phyloP scores from a whole-genome alignment of 2,329 filamentous ascomycete genomes.

The Xylaria sp. region DNA sequence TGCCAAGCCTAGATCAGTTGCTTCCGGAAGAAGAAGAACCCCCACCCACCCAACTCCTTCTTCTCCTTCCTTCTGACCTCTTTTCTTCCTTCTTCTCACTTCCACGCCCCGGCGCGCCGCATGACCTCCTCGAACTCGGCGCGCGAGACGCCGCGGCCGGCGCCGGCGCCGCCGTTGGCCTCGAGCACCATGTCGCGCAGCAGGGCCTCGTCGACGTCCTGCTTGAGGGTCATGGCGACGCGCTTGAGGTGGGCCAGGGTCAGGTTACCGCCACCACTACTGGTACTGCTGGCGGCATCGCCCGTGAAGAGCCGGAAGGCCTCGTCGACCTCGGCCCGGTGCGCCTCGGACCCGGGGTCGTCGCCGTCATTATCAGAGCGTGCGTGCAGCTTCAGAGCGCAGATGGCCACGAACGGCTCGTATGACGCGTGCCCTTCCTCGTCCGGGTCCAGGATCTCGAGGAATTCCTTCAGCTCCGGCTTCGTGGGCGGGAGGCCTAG shows the following conservation, averaged over 20 bases:
- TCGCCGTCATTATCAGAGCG: conserved; percentile 53
- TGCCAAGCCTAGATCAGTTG: too few relatives aligned
- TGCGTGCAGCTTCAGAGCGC: conserved; percentile 80
- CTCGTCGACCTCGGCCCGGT: conserved; percentile 71
- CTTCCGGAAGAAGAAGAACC: too few relatives aligned
- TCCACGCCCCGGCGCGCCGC: conserved; percentile 81
- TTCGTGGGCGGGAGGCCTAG: conserved; percentile 71
- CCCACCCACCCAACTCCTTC: conserved; percentile 6
- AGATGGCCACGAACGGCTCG: conserved; percentile 81
- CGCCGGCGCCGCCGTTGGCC: conserved; percentile 80
- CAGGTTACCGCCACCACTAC: conserved; percentile 56
- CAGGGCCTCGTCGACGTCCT: conserved; percentile 81
- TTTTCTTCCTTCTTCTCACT: conserved; percentile 52
- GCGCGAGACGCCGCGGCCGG: conserved; percentile 69
- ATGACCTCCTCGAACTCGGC: conserved; percentile 88
- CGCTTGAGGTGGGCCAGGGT: conserved; percentile 76
- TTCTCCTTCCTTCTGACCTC: too few relatives aligned
- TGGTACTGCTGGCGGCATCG: conserved; percentile 34
- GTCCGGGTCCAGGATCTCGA: conserved; percentile 81
- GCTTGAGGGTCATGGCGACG: conserved; percentile 79
- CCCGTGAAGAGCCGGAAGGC: conserved; percentile 82
- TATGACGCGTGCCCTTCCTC: conserved; percentile 77
- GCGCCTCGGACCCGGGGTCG: conserved; percentile 47
- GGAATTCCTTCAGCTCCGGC: conserved; percentile 74
- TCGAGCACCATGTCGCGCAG: conserved; percentile 93